Conservation (phyloP, 345 rosid genomes). For the Linum tenue region DNA sequence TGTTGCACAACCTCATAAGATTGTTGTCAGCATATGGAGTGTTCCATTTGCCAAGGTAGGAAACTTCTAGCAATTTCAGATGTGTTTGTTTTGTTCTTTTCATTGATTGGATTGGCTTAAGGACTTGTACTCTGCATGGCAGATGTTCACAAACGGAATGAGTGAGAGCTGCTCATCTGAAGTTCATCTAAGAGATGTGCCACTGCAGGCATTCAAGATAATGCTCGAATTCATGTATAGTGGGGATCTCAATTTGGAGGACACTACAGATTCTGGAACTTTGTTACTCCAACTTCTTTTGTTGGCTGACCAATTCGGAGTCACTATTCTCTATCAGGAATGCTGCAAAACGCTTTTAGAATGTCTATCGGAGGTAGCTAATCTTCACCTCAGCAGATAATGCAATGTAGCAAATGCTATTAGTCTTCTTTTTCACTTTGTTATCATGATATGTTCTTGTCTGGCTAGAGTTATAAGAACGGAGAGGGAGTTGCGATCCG, state of each 20-base stretch:
- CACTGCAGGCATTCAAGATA: slow-evolving; percentile 61
- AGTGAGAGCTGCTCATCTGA: slow-evolving; percentile 65
- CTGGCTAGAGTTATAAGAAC: slow-evolving; percentile 46
- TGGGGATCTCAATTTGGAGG: slow-evolving; percentile 62
- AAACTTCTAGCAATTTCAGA: background rate
- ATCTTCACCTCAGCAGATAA: slow-evolving; percentile 15
- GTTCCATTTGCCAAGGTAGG: slow-evolving; percentile 84
- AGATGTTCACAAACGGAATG: slow-evolving; percentile 99
- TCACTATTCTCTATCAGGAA: slow-evolving; percentile 80
- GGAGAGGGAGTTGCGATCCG: slow-evolving; percentile 51
- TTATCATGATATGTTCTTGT: slow-evolving; percentile 31
- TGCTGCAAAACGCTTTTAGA: slow-evolving; percentile 90
- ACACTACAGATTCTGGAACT: slow-evolving; percentile 46
- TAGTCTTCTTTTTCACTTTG: slow-evolving; percentile 7
- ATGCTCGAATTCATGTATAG: slow-evolving; percentile 86
- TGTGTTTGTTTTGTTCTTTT: background rate
- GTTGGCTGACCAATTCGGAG: slow-evolving; percentile 82
- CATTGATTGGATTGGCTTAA: background rate
- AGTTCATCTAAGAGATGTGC: slow-evolving; percentile 59
- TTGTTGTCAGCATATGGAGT: slow-evolving; percentile 83
- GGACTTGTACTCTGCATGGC: slow-evolving; percentile 11
- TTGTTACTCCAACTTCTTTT: slow-evolving; percentile 75
- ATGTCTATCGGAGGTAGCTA: slow-evolving; percentile 80
- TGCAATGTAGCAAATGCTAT: slow-evolving; percentile 9
- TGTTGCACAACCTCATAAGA: slow-evolving; percentile 57